phyloP scores from a whole-genome alignment of 2,329 filamentous ascomycete genomes.

The Trichophyton schoenleinii region DNA sequence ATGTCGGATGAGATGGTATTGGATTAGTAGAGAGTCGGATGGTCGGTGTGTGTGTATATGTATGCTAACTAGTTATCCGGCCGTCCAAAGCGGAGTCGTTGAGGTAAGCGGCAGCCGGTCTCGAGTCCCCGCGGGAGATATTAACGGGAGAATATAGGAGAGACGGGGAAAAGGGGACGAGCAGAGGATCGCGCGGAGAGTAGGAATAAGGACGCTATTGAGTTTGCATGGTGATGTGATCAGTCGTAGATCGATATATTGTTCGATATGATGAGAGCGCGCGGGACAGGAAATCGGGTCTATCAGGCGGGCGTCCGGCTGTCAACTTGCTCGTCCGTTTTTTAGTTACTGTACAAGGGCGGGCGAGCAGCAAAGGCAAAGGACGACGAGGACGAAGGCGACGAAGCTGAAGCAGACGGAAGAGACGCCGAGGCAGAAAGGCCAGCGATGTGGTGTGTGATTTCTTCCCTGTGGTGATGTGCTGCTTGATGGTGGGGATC shows the following conservation, averaged over 20 bases:
- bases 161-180: neutral
- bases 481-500: no score
- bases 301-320: conserved; percentile 5
- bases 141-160: neutral
- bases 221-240: conserved; percentile 11
- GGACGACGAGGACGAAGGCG: neutral
- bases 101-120: no score
- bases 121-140: neutral
- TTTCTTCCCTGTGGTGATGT: neutral
- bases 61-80: neutral
- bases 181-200: neutral
- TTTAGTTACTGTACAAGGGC: neutral
- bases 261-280: neutral
- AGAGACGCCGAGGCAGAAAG: no score
- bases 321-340: neutral
- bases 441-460: no score
- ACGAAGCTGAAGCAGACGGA: neutral
- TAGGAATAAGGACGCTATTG: neutral
- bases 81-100: neutral
- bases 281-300: neutral
- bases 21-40: neutral
- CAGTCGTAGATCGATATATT: conserved; percentile 5
- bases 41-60: neutral
- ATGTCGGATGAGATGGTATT: neutral
- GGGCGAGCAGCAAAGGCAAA: neutral